These are phyloP conservation scores for Paspalum vaginatum DNA, from an alignment of 176 grass and related monocot species.

Conservation along the genomic window DNA sequence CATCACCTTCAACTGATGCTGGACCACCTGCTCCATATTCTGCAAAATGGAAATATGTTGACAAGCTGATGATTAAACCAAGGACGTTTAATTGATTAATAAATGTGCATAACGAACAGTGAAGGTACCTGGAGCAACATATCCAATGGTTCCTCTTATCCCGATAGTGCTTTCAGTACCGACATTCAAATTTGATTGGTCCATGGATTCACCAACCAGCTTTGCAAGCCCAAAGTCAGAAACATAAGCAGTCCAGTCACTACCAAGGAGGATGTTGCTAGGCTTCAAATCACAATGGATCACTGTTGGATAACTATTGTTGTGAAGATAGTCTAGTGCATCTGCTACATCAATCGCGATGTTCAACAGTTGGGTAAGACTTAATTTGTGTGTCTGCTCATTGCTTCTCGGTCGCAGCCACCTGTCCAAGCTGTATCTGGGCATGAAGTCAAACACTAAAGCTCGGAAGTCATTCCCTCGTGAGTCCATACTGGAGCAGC, in stretches of 20 bases:
- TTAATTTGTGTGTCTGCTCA: slow-evolving; percentile 32
- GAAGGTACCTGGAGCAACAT: slow-evolving; percentile 47
- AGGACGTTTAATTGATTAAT: background rate
- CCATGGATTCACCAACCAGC: slow-evolving; percentile 14
- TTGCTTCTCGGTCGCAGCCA: slow-evolving; percentile 51
- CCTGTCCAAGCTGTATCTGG: slow-evolving; percentile 52
- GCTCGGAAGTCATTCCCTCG: slow-evolving; percentile 57
- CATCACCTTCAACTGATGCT: slow-evolving; percentile 33
- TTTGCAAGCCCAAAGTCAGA: slow-evolving; percentile 47
- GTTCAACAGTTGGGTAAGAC: slow-evolving; percentile 38
- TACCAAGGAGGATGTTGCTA: slow-evolving; percentile 46
- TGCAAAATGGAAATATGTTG: slow-evolving; percentile 17
- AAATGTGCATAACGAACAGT: background rate
- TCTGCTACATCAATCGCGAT: slow-evolving; percentile 53
- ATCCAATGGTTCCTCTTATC: slow-evolving; percentile 38
- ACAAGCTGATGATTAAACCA: background rate
- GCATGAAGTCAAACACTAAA: slow-evolving; percentile 63
- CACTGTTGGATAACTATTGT: slow-evolving; percentile 14
- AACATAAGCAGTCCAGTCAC: slow-evolving; percentile 47
- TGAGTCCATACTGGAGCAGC: slow-evolving; percentile 49
- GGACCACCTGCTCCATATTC: slow-evolving; percentile 46
- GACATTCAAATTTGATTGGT: background rate
- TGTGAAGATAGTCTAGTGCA: slow-evolving; percentile 52
- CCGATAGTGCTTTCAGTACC: background rate
- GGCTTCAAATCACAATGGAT: slow-evolving; percentile 54